Conservation (phyloP, 345 rosid genomes). For the Euphorbia pulcherrima region DNA sequence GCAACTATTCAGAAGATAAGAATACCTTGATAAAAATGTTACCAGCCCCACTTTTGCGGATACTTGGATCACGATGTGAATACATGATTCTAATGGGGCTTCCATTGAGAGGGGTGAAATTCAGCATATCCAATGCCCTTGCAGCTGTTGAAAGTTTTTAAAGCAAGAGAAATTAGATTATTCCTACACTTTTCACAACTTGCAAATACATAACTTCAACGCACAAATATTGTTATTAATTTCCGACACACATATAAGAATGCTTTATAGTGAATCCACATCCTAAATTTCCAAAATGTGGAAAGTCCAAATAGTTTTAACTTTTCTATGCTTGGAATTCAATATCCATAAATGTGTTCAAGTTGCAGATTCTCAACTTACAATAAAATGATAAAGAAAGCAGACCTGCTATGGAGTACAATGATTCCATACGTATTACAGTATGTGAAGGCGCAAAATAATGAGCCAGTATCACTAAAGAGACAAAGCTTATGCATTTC, state of each 20-base stretch:
- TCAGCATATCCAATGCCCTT: constrained; percentile 72
- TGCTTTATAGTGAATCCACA: background rate
- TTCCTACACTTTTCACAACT: background rate
- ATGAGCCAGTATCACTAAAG: background rate
- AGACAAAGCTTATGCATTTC: background rate
- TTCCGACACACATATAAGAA: background rate
- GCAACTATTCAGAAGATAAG: background rate
- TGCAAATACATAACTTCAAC: background rate
- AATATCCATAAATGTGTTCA: background rate
- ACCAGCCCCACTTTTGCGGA: constrained; percentile 89
- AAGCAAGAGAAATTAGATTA: background rate
- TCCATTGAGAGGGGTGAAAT: constrained; percentile 72
- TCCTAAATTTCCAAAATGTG: background rate
- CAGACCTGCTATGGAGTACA: background rate
- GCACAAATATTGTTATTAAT: background rate
- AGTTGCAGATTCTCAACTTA: background rate
- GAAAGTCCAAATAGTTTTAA: background rate
- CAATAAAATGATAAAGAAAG: background rate
- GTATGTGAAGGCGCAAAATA: background rate
- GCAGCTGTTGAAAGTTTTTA: constrained; percentile 50
- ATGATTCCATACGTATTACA: background rate
- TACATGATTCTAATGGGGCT: constrained; percentile 77
- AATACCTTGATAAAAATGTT: constrained; percentile 86
- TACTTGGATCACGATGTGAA: constrained; percentile 72
- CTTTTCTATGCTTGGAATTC: background rate